A percentile compares a stretch with the other conserved stretches of the same genome.
Evolutionary conservation across 129 eudicot genomes (phyloP).

Genomic region (Ambrosia trifida): DNA sequence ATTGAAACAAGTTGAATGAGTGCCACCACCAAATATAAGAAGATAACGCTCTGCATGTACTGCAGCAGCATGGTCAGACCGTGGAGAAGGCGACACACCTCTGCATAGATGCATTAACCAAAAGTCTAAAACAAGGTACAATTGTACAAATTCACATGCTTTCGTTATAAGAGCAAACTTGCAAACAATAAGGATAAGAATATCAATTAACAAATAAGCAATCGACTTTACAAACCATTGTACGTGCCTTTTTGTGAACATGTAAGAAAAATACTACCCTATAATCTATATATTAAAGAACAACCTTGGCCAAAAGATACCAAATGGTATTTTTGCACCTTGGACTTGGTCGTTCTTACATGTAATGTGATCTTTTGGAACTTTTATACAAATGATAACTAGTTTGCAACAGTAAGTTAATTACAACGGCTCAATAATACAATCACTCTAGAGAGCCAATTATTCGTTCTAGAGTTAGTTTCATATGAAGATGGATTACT

Average conservation of each 20-base stretch:
- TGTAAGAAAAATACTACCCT: neutral
- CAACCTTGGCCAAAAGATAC: neutral
- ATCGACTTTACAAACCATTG: neutral
- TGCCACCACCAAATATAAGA: slow-evolving; percentile 96
- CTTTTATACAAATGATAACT: too few relatives aligned
- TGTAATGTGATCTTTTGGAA: neutral
- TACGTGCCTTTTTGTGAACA: neutral
- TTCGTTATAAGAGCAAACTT: neutral
- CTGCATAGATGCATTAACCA: slow-evolving; percentile 41
- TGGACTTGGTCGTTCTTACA: neutral
- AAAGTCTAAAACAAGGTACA: neutral
- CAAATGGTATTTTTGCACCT: neutral
- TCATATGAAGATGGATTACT: neutral
- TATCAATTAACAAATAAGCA: too few relatives aligned
- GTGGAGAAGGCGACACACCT: slow-evolving; percentile 92
- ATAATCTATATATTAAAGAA: too few relatives aligned
- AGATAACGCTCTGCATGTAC: slow-evolving; percentile 93
- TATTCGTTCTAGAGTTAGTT: neutral
- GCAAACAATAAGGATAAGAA: too few relatives aligned
- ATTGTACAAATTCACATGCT: too few relatives aligned
- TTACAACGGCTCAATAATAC: neutral
- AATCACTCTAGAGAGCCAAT: neutral
- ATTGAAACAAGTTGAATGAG: slow-evolving; percentile 94
- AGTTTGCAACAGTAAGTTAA: neutral
- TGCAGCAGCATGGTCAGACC: slow-evolving; percentile 98